These are phyloP conservation scores for Zelopaecilomyces penicillatus DNA, from an alignment of 2,329 filamentous ascomycete genomes.

Conservation along the genomic window DNA sequence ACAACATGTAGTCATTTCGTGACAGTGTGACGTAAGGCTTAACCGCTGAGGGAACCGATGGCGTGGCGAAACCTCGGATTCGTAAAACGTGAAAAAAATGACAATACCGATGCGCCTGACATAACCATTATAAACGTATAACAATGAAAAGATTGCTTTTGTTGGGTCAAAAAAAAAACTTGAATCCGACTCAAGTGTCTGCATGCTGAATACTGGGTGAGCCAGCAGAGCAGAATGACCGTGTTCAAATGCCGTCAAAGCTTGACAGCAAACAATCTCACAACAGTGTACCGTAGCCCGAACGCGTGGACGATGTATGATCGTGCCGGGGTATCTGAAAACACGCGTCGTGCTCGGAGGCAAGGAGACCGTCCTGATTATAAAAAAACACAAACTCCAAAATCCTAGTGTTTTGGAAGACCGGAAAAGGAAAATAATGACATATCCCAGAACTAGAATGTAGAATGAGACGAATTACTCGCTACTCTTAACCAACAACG, in stretches of 20 bases:
- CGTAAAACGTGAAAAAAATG: neutral
- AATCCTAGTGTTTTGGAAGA: constrained; percentile 7
- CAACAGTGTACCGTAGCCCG: constrained; percentile 14
- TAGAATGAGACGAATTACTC: constrained; percentile 11
- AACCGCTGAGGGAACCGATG: no score
- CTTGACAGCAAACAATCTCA: neutral
- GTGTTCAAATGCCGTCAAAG: no score
- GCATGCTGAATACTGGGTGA: neutral
- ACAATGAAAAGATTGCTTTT: constrained; percentile 7
- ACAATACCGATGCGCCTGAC: constrained; percentile 19
- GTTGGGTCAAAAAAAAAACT: neutral
- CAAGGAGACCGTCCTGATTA: constrained; percentile 25
- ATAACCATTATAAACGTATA: constrained; percentile 28
- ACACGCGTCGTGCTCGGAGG: constrained; percentile 23
- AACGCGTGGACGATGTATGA: constrained; percentile 24
- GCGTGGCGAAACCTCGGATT: no score
- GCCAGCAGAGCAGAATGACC: neutral
- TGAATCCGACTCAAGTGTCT: neutral
- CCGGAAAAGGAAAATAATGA: constrained; percentile 4
- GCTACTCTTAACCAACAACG: constrained; percentile 40
- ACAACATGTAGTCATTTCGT: no score
- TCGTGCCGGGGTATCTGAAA: constrained; percentile 33
- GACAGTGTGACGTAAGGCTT: no score
- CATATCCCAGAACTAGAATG: neutral
- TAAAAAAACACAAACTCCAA: constrained; percentile 16